phyloP scores from a whole-genome alignment of 805 yeast genomes.

The Naumovozyma baii region DNA sequence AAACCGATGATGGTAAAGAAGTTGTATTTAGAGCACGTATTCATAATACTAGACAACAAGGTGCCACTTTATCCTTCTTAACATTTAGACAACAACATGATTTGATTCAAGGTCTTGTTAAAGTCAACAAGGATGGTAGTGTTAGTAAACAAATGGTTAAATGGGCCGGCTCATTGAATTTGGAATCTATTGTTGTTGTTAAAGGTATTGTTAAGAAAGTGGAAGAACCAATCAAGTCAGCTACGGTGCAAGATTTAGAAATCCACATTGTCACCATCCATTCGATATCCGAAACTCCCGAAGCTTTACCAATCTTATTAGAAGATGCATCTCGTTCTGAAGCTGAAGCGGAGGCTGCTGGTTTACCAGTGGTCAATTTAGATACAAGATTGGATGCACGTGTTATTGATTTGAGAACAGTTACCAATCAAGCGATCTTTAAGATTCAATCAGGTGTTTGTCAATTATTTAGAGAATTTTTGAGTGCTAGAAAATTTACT shows the following conservation, averaged over 20 bases:
- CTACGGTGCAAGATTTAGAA: constrained; percentile 87
- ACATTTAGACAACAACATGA: constrained; percentile 85
- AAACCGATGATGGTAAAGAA: constrained; percentile 53
- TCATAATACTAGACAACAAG: constrained; percentile 89
- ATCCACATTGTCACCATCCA: constrained; percentile 63
- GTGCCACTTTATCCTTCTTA: constrained; percentile 86
- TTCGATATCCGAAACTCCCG: constrained; percentile 80
- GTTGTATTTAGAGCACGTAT: constrained; percentile 88
- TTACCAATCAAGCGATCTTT: constrained; percentile 95
- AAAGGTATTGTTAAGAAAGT: constrained; percentile 78
- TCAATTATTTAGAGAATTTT: constrained; percentile 79
- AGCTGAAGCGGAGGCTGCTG: constrained; percentile 84
- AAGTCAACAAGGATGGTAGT: constrained; percentile 55
- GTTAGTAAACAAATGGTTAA: constrained; percentile 93
- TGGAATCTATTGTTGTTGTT: constrained; percentile 87
- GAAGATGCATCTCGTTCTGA: constrained; percentile 97
- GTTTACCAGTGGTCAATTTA: constrained; percentile 87
- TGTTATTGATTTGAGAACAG: constrained; percentile 93
- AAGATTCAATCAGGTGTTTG: constrained; percentile 87
- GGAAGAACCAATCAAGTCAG: constrained; percentile 77
- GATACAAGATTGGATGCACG: constrained; percentile 94
- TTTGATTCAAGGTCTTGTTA: constrained; percentile 75
- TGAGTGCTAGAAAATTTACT: constrained; percentile 55
- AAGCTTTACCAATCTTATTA: constrained; percentile 82
- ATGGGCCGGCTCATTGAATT: constrained; percentile 79